These are phyloP conservation scores for Colletotrichum aenigma DNA, from an alignment of 2,329 filamentous ascomycete species.

Conservation along the genomic window DNA sequence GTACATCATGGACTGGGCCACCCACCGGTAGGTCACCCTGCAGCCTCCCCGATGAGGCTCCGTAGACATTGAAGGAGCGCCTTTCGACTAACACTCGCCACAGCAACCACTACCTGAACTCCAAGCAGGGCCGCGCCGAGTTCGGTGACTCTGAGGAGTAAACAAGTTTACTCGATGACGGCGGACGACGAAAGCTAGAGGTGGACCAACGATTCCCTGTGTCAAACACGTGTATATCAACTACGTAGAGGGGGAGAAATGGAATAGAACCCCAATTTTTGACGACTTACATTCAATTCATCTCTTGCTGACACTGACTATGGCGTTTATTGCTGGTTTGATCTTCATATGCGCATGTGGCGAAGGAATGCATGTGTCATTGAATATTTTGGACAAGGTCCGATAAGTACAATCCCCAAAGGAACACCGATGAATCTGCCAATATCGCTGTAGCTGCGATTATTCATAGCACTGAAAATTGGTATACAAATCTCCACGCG, in stretches of 20 bases:
- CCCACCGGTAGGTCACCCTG: constrained; percentile 71
- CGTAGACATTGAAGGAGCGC: background rate
- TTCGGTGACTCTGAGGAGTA: constrained; percentile 46
- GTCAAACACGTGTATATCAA: constrained; percentile 32
- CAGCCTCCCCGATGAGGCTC: background rate
- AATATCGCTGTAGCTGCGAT: rapidly evolving
- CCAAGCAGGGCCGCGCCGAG: constrained; percentile 72
- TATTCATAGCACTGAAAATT: background rate
- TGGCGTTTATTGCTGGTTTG: background rate
- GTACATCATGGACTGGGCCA: constrained; percentile 87
- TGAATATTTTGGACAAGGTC: background rate
- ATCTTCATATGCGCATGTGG: background rate
- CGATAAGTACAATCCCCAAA: background rate
- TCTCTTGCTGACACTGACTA: background rate
- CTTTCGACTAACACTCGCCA: constrained; percentile 13
- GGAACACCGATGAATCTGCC: background rate
- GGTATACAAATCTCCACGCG: background rate
- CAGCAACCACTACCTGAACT: constrained; percentile 84
- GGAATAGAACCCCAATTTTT: constrained; percentile 35
- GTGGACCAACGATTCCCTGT: constrained; percentile 45
- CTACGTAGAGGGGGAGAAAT: constrained; percentile 30
- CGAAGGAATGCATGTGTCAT: background rate
- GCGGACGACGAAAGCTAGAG: constrained; percentile 27
- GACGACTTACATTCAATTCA: background rate
- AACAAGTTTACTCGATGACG: constrained; percentile 10